Percentiles rank a stretch among this genome's conserved stretches.
Conservation (phyloP, 129 eudicot genomes). For the Saussurea involucrata region DNA sequence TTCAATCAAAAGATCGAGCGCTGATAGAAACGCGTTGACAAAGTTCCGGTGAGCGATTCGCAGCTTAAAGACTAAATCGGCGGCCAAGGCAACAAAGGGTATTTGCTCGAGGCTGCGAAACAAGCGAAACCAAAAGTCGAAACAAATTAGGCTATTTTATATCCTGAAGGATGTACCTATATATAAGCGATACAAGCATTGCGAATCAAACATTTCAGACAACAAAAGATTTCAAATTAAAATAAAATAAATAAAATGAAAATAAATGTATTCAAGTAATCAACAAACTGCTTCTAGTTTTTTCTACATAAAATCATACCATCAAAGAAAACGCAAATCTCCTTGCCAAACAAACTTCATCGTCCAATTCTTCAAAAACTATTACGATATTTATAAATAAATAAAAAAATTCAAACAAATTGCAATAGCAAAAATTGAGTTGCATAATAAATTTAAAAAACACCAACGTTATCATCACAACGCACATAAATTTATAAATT, state of each 20-base stretch:
- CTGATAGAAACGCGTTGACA: no score
- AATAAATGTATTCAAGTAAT: neutral
- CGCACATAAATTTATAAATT: neutral
- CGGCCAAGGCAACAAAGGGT: neutral
- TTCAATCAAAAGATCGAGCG: neutral
- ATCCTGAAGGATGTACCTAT: neutral
- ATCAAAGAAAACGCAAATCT: neutral
- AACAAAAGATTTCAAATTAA: neutral
- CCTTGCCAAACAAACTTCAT: neutral
- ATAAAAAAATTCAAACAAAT: neutral
- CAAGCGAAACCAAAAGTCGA: neutral
- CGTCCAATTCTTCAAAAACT: neutral
- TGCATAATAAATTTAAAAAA: neutral
- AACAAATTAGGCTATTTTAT: conserved; percentile 5
- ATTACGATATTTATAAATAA: neutral
- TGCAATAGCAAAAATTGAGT: neutral
- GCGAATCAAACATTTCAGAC: neutral
- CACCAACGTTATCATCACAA: neutral
- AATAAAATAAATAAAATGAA: neutral
- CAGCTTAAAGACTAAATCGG: neutral
- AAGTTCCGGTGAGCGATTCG: neutral
- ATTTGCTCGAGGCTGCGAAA: neutral
- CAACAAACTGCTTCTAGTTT: neutral
- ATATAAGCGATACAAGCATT: neutral
- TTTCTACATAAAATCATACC: conserved; percentile 5